phyloP scores from a whole-genome alignment of 2,329 filamentous ascomycete species.

The Fusarium sambucinum region DNA sequence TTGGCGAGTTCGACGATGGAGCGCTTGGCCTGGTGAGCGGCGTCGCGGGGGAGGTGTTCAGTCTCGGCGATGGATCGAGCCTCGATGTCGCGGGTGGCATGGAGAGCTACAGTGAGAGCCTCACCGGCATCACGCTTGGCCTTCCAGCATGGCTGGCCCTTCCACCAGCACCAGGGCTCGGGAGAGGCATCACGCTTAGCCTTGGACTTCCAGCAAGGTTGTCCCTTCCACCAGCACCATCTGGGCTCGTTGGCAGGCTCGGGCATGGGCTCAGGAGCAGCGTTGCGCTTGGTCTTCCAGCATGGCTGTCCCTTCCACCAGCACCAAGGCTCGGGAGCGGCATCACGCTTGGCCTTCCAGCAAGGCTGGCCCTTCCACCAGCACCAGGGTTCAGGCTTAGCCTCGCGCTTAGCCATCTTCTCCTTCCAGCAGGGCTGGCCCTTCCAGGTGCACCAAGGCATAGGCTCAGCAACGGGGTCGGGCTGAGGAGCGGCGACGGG shows the following conservation, averaged over 20 bases:
- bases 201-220: conserved; percentile 34
- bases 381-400: conserved; percentile 20
- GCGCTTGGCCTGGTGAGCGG: conserved; percentile 55
- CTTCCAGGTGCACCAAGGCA: conserved; percentile 52
- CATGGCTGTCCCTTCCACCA: conserved; percentile 56
- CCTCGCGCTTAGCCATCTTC: conserved; percentile 22
- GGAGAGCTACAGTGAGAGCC: conserved; percentile 51
- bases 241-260: conserved; percentile 13
- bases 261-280: conserved; percentile 4
- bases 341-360: conserved; percentile 33
- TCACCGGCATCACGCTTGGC: conserved; percentile 56
- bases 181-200: conserved; percentile 36
- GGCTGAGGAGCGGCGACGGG: conserved; percentile 31
- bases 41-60: conserved; percentile 48
- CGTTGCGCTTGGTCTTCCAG: conserved; percentile 54
- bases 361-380: conserved; percentile 24
- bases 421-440: conserved; percentile 58
- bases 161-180: conserved; percentile 53
- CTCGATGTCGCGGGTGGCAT: conserved; percentile 42
- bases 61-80: conserved; percentile 46
- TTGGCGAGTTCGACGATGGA: conserved; percentile 56
- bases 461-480: conserved; percentile 28
- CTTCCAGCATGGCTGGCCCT: conserved; percentile 58
- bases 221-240: conserved; percentile 29
- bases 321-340: conserved; percentile 51